phyloP scores from a whole-genome alignment of 805 yeast species.

The Saccharomycopsis sp. region DNA sequence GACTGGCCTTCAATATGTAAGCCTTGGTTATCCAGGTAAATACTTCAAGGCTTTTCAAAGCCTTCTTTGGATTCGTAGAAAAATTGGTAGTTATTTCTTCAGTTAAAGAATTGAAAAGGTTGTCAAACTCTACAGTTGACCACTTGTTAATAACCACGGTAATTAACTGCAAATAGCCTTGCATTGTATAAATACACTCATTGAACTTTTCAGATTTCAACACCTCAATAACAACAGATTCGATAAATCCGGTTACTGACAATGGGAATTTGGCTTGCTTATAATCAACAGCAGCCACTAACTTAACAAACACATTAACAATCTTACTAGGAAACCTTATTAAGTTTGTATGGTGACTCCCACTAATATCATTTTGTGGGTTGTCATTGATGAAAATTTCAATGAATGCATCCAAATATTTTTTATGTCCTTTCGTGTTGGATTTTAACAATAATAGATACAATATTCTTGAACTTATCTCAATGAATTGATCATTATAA shows the following conservation, averaged over 20 bases:
- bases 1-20: constrained; percentile 50
- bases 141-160: constrained; percentile 55
- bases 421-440: constrained; percentile 34
- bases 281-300: constrained; percentile 45
- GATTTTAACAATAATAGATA: constrained; percentile 31
- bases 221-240: background rate
- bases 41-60: constrained; percentile 36
- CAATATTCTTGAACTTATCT: constrained; percentile 29
- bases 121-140: constrained; percentile 23
- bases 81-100: background rate
- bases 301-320: constrained; percentile 36
- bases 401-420: constrained; percentile 34
- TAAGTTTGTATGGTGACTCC: constrained; percentile 21
- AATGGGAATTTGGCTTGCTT: constrained; percentile 5
- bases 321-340: constrained; percentile 28
- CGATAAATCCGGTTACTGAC: background rate
- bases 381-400: constrained; percentile 30
- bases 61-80: background rate
- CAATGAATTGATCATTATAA: constrained; percentile 22
- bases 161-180: constrained; percentile 51
- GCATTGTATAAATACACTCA: constrained; percentile 31
- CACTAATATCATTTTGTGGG: constrained; percentile 13
- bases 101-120: background rate
- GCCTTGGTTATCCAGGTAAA: constrained; percentile 71
- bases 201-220: background rate